Evolutionary conservation across 352 stramenopile species (phyloP), one percentile per base, ranked within the genome.

Genomic region (Globisporangium heterothallicum): DNA sequence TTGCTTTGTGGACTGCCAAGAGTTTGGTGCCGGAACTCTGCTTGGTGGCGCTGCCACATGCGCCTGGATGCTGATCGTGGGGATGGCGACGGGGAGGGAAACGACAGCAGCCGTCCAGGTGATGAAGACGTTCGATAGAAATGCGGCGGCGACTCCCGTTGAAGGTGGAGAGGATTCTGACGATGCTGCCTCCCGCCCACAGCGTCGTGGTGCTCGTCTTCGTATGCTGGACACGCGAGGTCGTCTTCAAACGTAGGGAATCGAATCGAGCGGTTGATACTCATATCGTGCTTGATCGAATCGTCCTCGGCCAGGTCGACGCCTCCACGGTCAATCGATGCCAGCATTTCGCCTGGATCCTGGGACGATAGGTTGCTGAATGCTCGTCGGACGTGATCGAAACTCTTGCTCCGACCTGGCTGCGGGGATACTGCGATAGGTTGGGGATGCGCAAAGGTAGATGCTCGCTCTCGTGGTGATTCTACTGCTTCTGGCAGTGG

Each of bases 181-280:
- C 16, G 25, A 8, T 24, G 19, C 10, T 27, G 18, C 22, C 12
- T 26, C 8, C 5, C 53, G 34, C 9, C 6, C 18, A 4, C 35
- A 35, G 5, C 12, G 2, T 8, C n/a, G 42, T 10, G 14, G 22
- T n/a, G 8, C 12, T 22, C 49, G 40, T 85, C 71, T 38, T 87
- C 76, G 55, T 84, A 88, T 0, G 72, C 77, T 53, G 72, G 74
- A 48, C 72, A 88, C 3, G 63, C 74, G 5, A 64, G 45, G 9
- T 86, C 72, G 36, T 88, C 74, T 71, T 84, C 76, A 26, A 83
- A 79, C 5, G 62, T 83, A 25, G 68, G 70, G 30, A 81, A 72
- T 2, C 53, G 53, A 0, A 42, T 22, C 42, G 59, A 55, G 43
- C 49, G 63, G 44, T 45, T 53, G 41, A 30, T 53, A 36, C 53